A percentile compares a stretch with the other conserved stretches of the same genome.
phyloP scores from a whole-genome alignment of 768 basidiomycete species.

The Naganishia friedmannii region DNA sequence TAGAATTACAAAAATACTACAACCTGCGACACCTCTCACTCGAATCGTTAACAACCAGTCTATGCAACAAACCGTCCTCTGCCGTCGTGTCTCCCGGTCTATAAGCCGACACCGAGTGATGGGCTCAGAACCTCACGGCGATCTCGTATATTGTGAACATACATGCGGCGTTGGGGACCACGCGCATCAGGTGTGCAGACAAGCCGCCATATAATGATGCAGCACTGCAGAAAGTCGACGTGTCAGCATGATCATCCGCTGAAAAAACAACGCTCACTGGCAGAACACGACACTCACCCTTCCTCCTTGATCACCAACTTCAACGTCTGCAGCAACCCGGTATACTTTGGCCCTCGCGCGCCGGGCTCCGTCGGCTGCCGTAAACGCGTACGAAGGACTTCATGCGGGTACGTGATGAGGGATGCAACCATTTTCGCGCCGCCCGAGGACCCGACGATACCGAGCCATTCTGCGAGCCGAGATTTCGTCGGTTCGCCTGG shows the following conservation, averaged over 20 bases:
- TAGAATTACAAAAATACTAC: slow-evolving; percentile 8
- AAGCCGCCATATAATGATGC: slow-evolving; percentile 84
- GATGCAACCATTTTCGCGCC: slow-evolving; percentile 90
- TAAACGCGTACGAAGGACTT: slow-evolving; percentile 88
- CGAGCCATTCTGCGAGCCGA: slow-evolving; percentile 62
- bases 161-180: slow-evolving; percentile 92
- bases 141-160: slow-evolving; percentile 97
- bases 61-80: background rate
- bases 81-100: background rate
- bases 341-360: slow-evolving; percentile 66
- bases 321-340: slow-evolving; percentile 78
- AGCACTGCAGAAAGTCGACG: slow-evolving; percentile 53
- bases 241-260: background rate
- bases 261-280: too few species aligned
- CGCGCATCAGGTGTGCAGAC: slow-evolving; percentile 90
- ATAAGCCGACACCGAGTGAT: background rate
- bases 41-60: slow-evolving; percentile 3
- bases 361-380: slow-evolving; percentile 81
- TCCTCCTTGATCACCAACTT: slow-evolving; percentile 83
- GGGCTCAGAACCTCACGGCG: slow-evolving; percentile 33
- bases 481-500: slow-evolving; percentile 31
- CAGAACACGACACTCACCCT: slow-evolving; percentile 49
- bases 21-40: background rate
- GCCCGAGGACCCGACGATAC: slow-evolving; percentile 85
- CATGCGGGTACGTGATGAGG: slow-evolving; percentile 95